phyloP scores from a whole-genome alignment of 2,329 filamentous ascomycete genomes.

The Lachnellula arida region DNA sequence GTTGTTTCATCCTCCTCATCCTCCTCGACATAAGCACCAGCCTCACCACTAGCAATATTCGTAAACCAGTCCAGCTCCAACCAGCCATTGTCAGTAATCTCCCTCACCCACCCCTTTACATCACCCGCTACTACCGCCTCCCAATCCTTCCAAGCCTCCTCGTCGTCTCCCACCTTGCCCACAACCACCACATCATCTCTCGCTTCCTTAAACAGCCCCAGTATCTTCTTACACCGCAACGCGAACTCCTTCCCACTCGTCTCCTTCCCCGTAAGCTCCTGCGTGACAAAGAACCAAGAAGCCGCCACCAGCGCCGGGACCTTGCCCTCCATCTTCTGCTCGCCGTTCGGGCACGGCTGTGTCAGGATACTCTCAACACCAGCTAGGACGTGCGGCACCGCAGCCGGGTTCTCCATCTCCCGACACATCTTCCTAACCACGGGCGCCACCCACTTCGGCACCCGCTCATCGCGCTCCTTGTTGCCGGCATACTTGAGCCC shows the following conservation, averaged over 20 bases:
- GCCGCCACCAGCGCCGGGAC: slow-evolving; percentile 53
- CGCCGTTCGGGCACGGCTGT: slow-evolving; percentile 21
- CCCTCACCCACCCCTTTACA: slow-evolving; percentile 57
- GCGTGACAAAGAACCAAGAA: slow-evolving; percentile 55
- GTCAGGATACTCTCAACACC: slow-evolving; percentile 55
- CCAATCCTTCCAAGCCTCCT: slow-evolving; percentile 50
- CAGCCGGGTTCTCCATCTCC: slow-evolving; percentile 52
- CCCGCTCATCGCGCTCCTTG: slow-evolving; percentile 19
- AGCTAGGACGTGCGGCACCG: slow-evolving; percentile 69
- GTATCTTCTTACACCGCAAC: slow-evolving; percentile 42
- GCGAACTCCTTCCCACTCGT: slow-evolving; percentile 41
- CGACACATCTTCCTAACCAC: slow-evolving; percentile 62
- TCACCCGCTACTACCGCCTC: slow-evolving; percentile 44
- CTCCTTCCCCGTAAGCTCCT: slow-evolving; percentile 39
- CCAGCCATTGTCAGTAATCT: slow-evolving; percentile 46
- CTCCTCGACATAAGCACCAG: slow-evolving; percentile 25
- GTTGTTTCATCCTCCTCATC: slow-evolving; percentile 28
- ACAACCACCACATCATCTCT: slow-evolving; percentile 37
- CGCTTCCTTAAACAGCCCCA: slow-evolving; percentile 38
- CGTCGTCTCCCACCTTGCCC: slow-evolving; percentile 42
- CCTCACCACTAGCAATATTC: slow-evolving; percentile 44
- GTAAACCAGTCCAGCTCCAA: slow-evolving; percentile 53
- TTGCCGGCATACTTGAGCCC: slow-evolving; percentile 19
- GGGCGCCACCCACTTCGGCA: slow-evolving; percentile 65
- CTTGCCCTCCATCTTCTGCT: slow-evolving; percentile 33